phyloP scores from a whole-genome alignment of 345 rosid genomes.

The Acer saccharum region DNA sequence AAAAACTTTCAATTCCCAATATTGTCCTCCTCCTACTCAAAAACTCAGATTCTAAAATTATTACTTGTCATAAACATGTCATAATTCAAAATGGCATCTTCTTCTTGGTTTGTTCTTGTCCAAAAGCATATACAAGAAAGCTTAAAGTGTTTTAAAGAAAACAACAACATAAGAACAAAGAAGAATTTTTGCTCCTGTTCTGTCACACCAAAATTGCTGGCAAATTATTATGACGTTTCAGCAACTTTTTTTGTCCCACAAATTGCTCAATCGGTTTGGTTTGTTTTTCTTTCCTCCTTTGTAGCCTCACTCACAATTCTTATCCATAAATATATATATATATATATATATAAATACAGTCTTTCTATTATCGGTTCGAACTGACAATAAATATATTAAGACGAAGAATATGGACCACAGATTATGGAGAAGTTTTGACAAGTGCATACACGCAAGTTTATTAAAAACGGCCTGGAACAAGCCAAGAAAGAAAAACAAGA shows the following conservation, averaged over 20 bases:
- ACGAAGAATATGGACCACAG: no score
- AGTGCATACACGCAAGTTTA: no score
- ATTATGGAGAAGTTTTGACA: no score
- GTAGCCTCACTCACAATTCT: neutral
- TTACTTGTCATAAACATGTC: neutral
- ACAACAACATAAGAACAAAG: neutral
- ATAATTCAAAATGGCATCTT: conserved; percentile 1
- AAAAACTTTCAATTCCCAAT: neutral
- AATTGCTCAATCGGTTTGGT: neutral
- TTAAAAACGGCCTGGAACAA: no score
- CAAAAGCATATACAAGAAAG: neutral
- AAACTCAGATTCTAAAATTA: neutral
- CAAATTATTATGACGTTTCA: neutral
- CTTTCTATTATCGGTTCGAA: no score
- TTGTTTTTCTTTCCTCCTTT: neutral
- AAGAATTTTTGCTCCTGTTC: neutral
- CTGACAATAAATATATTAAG: no score
- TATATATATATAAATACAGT: no score
- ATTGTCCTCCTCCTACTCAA: neutral
- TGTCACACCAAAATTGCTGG: neutral
- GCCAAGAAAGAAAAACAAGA: no score
- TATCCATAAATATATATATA: no score
- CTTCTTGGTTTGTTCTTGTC: neutral
- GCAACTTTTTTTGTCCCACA: neutral
- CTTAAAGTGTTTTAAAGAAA: neutral